Conservation (phyloP, 305 asterid species). For the Fraxinus nigra region DNA sequence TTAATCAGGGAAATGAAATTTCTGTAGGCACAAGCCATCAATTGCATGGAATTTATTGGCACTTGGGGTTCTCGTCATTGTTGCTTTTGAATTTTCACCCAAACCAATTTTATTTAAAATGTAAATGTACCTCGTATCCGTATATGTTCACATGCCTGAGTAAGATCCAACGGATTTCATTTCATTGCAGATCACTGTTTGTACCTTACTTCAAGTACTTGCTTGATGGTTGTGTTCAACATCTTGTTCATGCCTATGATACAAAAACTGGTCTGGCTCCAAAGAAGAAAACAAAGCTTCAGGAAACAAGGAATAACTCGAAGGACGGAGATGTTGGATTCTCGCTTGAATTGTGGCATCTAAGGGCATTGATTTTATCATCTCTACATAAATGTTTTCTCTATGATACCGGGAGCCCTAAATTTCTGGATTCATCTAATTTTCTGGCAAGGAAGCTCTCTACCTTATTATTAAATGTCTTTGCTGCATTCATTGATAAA, state of each 20-base stretch:
- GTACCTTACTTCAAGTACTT: conserved; percentile 85
- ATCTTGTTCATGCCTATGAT: conserved; percentile 48
- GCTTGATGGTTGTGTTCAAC: conserved; percentile 69
- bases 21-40: background rate
- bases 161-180: background rate
- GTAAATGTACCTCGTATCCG: background rate
- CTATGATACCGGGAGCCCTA: conserved; percentile 63
- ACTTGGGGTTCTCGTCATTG: background rate
- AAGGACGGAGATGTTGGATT: conserved; percentile 37
- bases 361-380: conserved; percentile 63
- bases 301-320: conserved; percentile 24
- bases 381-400: conserved; percentile 77
- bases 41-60: background rate
- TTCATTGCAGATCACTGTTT: conserved; percentile 61
- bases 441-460: conserved; percentile 58
- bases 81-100: background rate
- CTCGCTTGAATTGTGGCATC: conserved; percentile 65
- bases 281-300: conserved; percentile 71
- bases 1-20: background rate
- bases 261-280: conserved; percentile 28
- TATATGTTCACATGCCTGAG: background rate
- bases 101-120: background rate
- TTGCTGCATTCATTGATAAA: background rate
- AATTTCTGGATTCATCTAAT: conserved; percentile 63
- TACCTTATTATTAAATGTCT: conserved; percentile 9